Conservation (phyloP, 1,139 yeast genomes). For the Scheffersomyces quercinus region DNA sequence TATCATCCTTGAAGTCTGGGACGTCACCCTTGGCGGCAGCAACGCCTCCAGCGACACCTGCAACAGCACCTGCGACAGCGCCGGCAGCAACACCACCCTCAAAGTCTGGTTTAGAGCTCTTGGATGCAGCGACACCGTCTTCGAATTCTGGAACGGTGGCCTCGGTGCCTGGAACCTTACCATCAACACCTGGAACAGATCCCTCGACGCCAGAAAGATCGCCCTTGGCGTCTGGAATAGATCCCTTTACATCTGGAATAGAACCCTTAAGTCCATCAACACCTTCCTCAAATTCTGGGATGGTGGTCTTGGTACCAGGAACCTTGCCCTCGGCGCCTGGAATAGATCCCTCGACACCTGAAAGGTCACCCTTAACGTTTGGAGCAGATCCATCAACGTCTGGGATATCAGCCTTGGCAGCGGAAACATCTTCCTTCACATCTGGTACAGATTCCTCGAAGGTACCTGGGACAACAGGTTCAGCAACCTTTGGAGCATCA, state of each 20-base stretch:
- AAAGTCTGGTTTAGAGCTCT: constrained; percentile 1
- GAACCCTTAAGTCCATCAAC: too few relatives aligned
- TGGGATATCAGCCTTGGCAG: constrained; percentile 67
- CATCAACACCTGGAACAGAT: constrained; percentile 20
- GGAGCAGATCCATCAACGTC: constrained; percentile 2
- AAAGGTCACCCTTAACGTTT: not conserved
- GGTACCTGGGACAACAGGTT: too few relatives aligned
- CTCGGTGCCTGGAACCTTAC: constrained; percentile 16
- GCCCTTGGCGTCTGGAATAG: constrained; percentile 36
- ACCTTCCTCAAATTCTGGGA: too few relatives aligned
- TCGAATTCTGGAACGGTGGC: too few relatives aligned
- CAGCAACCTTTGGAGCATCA: too few relatives aligned
- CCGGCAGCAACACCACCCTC: constrained; percentile 6
- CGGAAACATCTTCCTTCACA: constrained; percentile 68
- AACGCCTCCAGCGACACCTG: constrained; percentile 8
- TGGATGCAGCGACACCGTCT: too few relatives aligned
- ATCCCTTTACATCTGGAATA: constrained; percentile 50
- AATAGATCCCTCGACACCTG: too few relatives aligned
- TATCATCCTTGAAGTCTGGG: not conserved
- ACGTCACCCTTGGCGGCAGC: constrained; percentile 6
- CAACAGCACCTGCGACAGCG: constrained; percentile 6
- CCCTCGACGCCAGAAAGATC: too few relatives aligned
- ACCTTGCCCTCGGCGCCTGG: constrained; percentile 29
- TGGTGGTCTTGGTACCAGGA: too few relatives aligned
- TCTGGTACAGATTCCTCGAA: too few relatives aligned